Conservation (phyloP, 345 rosid species). For the Citrus reticulata region DNA sequence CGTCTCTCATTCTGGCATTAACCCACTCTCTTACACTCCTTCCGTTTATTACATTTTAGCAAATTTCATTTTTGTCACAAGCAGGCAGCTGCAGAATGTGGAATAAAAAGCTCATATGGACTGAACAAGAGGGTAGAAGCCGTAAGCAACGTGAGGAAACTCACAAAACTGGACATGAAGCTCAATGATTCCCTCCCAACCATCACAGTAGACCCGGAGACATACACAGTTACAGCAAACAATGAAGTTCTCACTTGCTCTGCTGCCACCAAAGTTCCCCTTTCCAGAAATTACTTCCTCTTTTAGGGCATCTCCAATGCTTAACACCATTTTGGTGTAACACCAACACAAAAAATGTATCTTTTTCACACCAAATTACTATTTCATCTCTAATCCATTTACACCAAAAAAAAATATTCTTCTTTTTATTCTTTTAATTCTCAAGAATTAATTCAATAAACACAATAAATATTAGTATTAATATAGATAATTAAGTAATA, state of each 20-base stretch:
- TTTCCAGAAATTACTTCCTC: slow-evolving; percentile 84
- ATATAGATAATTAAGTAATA: no score
- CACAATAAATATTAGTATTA: no score
- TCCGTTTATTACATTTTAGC: neutral
- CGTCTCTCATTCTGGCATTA: neutral
- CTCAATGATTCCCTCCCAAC: slow-evolving; percentile 76
- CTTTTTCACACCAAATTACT: no score
- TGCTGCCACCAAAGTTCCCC: slow-evolving; percentile 78
- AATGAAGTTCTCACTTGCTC: slow-evolving; percentile 55
- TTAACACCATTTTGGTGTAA: no score
- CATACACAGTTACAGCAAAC: slow-evolving; percentile 67
- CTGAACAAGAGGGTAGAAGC: slow-evolving; percentile 77
- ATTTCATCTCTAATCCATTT: no score
- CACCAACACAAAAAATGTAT: no score
- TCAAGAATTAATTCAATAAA: no score
- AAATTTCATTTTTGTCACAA: slow-evolving; percentile 1
- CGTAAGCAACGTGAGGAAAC: slow-evolving; percentile 59
- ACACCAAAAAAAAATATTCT: no score
- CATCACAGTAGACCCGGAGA: slow-evolving; percentile 85
- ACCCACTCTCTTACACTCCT: neutral
- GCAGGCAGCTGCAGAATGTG: slow-evolving; percentile 60
- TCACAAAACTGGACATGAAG: slow-evolving; percentile 89
- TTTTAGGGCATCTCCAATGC: slow-evolving; percentile 26
- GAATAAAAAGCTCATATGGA: slow-evolving; percentile 57
- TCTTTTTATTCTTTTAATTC: no score